Evolutionary conservation across 2,329 filamentous ascomycete species (phyloP), one percentile per base, ranked within the genome.

Genomic region (Harringtonia aguacate): DNA sequence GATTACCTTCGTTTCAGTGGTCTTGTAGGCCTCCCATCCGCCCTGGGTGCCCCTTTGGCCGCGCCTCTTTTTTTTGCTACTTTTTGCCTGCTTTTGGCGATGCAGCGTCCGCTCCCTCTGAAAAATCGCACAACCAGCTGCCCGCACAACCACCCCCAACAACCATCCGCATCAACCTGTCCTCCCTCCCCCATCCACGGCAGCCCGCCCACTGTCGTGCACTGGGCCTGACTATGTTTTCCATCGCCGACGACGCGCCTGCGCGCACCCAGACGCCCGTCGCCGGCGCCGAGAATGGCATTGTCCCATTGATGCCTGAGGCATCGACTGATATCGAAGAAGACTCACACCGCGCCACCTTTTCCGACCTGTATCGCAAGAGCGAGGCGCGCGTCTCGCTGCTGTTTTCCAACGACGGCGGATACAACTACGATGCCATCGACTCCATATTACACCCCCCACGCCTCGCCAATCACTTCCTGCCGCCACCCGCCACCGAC

Each of bases 311-410:
- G 70, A 65, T 77, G 72, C 75, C 75, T 72, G 75, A 79, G 72
- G 70, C 75, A 72, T 65, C 71, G 28, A 46, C 39, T 51, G 73
- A 80, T 63, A 66, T 70, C 56, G 70, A 82, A 56, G 83, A 87
- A 40, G 84, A 89, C 59, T 75, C 77, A 54, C 74, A 79, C 60
- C 81, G 84, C 63, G 72, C 78, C 57, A 70, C 81, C 58, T 92
- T 95, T 63, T 77, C 79, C 60, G 79, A 86, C 46, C 68, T 89
- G 44, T 95, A 85, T 70, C 77, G 77, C 58, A 77, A 77, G 62
- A 82, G 78, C 55, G 87, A 95, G 64, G 74, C 78, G 54, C 83
- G 79, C 64, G 81, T 95, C 56, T 76, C 79, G 50, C 69, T 78
- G 35, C 68, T 95, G n/a, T 94, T 95, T 59, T 58, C 65, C 55